Evolutionary conservation across 2,329 filamentous ascomycete genomes (phyloP).

Genomic region (Sclerotinia spermophila): DNA sequence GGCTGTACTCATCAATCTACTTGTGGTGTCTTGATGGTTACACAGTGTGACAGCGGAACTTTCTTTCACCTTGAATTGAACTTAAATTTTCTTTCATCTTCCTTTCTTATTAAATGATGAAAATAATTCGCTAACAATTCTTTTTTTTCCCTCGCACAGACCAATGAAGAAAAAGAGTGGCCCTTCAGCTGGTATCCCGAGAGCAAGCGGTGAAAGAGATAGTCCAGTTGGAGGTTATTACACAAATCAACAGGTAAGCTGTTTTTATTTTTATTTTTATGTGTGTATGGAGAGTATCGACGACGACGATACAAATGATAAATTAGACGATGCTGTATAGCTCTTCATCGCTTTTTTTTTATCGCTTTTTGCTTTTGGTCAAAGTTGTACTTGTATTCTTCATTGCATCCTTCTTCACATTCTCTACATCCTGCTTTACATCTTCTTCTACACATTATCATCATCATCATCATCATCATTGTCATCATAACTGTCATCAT

Average conservation of each 20-base stretch:
- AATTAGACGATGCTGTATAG: constrained; percentile 16
- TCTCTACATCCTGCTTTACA: too few species aligned
- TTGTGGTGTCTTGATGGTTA: constrained; percentile 24
- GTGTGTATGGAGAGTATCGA: not conserved
- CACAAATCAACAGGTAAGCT: constrained; percentile 11
- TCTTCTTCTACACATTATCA: not conserved
- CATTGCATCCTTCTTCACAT: not conserved
- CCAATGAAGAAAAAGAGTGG: constrained; percentile 65
- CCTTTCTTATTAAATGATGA: constrained; percentile 4
- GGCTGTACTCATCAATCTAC: constrained; percentile 3
- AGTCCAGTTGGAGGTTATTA: constrained; percentile 50
- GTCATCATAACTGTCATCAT: not conserved
- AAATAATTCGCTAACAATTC: constrained; percentile 27
- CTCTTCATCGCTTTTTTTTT: constrained; percentile 15
- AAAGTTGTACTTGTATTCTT: not conserved
- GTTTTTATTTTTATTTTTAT: not conserved
- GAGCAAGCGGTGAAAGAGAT: constrained; percentile 60
- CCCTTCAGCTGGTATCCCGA: constrained; percentile 65
- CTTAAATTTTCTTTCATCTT: not conserved
- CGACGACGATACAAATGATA: not conserved
- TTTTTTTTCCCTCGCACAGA: constrained; percentile 43
- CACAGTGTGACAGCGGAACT: constrained; percentile 28
- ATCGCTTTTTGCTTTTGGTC: not conserved
- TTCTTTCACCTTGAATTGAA: constrained; percentile 11
- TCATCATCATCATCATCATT: not conserved